Percentiles rank a stretch among this genome's conserved stretches.
Conservation (phyloP, 768 basidiomycete genomes). For the Leccinum imitatum region DNA sequence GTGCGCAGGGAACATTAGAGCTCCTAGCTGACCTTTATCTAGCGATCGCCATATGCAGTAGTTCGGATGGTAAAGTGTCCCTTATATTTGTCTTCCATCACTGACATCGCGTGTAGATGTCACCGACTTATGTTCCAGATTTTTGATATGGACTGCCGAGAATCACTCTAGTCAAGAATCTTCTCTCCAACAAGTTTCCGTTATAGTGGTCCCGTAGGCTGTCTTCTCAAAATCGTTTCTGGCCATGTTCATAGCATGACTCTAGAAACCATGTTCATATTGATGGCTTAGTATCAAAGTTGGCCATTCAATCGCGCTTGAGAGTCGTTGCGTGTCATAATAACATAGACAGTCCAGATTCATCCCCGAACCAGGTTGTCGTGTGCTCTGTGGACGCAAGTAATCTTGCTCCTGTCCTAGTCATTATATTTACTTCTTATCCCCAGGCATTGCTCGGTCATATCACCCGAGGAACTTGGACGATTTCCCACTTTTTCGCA, state of each 20-base stretch:
- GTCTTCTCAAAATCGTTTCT: background rate
- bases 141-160: constrained; percentile 19
- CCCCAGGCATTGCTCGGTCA: constrained; percentile 42
- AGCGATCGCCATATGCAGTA: constrained; percentile 24
- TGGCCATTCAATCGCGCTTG: constrained; percentile 18
- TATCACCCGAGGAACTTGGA: constrained; percentile 36
- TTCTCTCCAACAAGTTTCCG: constrained; percentile 12
- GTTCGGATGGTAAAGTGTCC: constrained; percentile 17
- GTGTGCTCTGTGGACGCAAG: constrained; percentile 43
- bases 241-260: background rate
- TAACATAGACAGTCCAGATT: constrained; percentile 16
- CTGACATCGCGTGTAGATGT: constrained; percentile 17
- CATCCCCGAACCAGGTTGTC: constrained; percentile 35
- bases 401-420: constrained; percentile 7
- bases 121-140: constrained; percentile 17
- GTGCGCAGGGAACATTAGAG: background rate
- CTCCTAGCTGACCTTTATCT: constrained; percentile 1
- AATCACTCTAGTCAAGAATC: background rate
- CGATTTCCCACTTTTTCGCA: constrained; percentile 44
- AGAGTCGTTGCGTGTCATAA: constrained; percentile 16
- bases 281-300: constrained; percentile 16
- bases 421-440: constrained; percentile 6
- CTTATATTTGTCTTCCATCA: background rate
- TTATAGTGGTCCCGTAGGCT: constrained; percentile 23
- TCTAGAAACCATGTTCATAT: constrained; percentile 13